Percentiles rank a stretch among this genome's conserved stretches.
These are phyloP conservation scores for Monosporozyma solicola DNA, from an alignment of 805 yeast genomes.

Conservation along the genomic window DNA sequence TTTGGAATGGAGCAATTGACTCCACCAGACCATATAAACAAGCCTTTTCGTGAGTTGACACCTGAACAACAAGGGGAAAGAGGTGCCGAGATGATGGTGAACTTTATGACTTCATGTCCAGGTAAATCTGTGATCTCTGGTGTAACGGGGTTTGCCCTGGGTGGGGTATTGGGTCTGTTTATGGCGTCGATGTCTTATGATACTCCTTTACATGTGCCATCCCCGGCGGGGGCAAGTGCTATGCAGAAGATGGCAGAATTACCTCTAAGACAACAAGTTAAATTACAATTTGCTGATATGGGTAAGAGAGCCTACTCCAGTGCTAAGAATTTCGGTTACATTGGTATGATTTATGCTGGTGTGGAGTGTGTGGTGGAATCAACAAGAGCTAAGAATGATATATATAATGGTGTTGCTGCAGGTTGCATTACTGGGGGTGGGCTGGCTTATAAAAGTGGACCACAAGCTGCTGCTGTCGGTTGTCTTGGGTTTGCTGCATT, in stretches of 20 bases:
- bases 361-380: conserved; percentile 88
- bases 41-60: conserved; percentile 60
- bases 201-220: conserved; percentile 31
- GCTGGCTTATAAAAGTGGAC: conserved; percentile 84
- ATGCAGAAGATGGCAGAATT: conserved; percentile 62
- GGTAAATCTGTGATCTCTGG: conserved; percentile 90
- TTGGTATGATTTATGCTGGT: conserved; percentile 86
- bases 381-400: conserved; percentile 79
- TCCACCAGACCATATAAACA: conserved; percentile 34
- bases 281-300: conserved; percentile 85
- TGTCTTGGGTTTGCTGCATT: conserved; percentile 98
- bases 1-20: conserved; percentile 35
- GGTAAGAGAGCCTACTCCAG: conserved; percentile 77
- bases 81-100: conserved; percentile 78
- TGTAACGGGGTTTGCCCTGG: conserved; percentile 86
- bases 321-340: conserved; percentile 90
- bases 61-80: conserved; percentile 89
- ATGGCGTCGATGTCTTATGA: conserved; percentile 62
- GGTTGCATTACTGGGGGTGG: conserved; percentile 98
- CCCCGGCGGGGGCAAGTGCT: conserved; percentile 12
- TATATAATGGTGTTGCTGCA: conserved; percentile 84
- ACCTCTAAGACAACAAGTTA: conserved; percentile 90
- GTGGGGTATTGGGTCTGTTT: conserved; percentile 91
- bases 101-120: conserved; percentile 86
- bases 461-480: conserved; percentile 82